phyloP scores from a whole-genome alignment of 2,329 filamentous ascomycete species.

The Aaosphaeria arxii region DNA sequence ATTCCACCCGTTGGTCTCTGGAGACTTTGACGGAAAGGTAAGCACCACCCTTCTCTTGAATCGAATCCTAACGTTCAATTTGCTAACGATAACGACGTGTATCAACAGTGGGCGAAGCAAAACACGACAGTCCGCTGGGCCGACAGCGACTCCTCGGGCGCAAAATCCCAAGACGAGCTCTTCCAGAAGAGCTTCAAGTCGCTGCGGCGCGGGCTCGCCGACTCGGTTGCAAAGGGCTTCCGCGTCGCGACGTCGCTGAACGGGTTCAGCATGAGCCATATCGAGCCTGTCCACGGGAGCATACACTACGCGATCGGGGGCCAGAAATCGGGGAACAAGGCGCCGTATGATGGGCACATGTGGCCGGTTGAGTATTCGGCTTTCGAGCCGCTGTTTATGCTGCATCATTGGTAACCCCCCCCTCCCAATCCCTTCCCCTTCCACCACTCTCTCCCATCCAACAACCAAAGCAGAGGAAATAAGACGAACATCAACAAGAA shows the following conservation, averaged over 20 bases:
- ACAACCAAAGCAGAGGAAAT: background rate
- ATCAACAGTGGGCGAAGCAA: slow-evolving; percentile 16
- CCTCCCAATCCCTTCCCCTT: too few species aligned
- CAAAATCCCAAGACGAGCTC: slow-evolving; percentile 13
- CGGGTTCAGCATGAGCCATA: slow-evolving; percentile 6
- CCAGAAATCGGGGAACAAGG: slow-evolving; percentile 11
- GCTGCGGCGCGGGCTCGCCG: slow-evolving; percentile 6
- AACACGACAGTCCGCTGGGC: slow-evolving; percentile 33
- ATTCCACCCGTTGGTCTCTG: slow-evolving; percentile 20
- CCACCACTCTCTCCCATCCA: too few species aligned
- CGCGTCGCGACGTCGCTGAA: slow-evolving; percentile 7
- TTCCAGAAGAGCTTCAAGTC: slow-evolving; percentile 9
- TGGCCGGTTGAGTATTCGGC: slow-evolving; percentile 3
- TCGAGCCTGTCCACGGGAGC: slow-evolving; percentile 6
- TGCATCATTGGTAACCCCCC: slow-evolving; percentile 5
- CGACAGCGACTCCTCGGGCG: slow-evolving; percentile 11
- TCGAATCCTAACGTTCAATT: background rate
- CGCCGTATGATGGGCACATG: slow-evolving; percentile 34
- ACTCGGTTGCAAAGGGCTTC: slow-evolving; percentile 13
- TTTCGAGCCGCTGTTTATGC: slow-evolving; percentile 10
- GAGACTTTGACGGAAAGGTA: slow-evolving; percentile 15
- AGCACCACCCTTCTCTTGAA: background rate
- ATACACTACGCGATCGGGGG: slow-evolving; percentile 49
- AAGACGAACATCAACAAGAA: background rate
- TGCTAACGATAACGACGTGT: background rate